Conservation (phyloP, 257 asterid genomes). For the Rehmannia glutinosa region DNA sequence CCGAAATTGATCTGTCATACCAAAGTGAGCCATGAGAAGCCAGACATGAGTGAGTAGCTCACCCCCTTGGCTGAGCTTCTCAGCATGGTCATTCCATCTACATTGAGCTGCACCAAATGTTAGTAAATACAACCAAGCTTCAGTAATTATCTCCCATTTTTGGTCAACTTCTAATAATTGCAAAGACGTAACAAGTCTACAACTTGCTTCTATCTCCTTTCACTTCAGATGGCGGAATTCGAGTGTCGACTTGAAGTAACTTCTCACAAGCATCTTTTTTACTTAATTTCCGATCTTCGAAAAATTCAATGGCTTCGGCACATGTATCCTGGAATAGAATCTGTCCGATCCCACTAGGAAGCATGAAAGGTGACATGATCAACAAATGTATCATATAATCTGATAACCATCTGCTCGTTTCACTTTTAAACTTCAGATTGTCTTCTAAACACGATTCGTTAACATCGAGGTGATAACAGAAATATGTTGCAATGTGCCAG, state of each 20-base stretch:
- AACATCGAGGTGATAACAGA: slow-evolving; percentile 8
- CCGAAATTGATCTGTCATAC: slow-evolving; percentile 48
- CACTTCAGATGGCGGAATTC: slow-evolving; percentile 11
- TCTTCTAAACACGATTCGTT: neutral
- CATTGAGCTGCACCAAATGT: slow-evolving; percentile 22
- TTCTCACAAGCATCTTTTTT: neutral
- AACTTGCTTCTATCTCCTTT: slow-evolving; percentile 33
- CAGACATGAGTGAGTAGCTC: slow-evolving; percentile 60
- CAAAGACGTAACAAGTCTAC: slow-evolving; percentile 8
- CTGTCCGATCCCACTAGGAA: slow-evolving; percentile 34
- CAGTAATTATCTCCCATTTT: slow-evolving; percentile 26
- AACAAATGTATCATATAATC: slow-evolving; percentile 30
- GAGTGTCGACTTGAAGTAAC: neutral
- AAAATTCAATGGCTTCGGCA: slow-evolving; percentile 22
- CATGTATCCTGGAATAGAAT: slow-evolving; percentile 27
- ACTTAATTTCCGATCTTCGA: neutral
- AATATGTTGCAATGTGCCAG: slow-evolving; percentile 32
- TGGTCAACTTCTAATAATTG: neutral
- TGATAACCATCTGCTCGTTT: slow-evolving; percentile 20
- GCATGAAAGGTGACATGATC: slow-evolving; percentile 27
- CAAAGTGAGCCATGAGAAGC: slow-evolving; percentile 62
- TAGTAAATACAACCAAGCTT: slow-evolving; percentile 18
- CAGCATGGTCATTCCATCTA: slow-evolving; percentile 26
- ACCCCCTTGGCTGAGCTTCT: slow-evolving; percentile 37
- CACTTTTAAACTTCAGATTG: neutral